Base-by-base conservation (phyloP, 2,329 filamentous ascomycete genomes). In the Thielaviopsis punctulata region DNA sequence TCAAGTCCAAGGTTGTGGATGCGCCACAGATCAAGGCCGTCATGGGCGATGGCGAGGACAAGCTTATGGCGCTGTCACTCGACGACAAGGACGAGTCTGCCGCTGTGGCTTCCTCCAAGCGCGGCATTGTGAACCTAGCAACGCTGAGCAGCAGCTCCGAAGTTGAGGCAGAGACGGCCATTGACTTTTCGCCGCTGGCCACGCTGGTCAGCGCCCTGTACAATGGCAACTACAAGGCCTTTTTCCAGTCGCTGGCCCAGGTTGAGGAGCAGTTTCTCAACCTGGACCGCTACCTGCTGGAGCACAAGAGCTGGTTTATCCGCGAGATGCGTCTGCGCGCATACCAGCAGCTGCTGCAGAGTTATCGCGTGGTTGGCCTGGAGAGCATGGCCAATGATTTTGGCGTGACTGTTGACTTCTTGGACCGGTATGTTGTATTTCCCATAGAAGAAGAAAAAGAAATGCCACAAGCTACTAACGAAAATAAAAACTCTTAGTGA, bases 1-100 rank as follows among this genome's bases (percentile, higher is more conserved):
- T 98, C 77, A 98, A 98, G 75, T 86, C 86, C 58, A 96, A 96
- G 73, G 92, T 98, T 23, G 90, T 98, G 41, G 92, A 98, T 66
- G 92, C 92, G 7, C 90, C 92, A 12, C 92, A 98, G 70, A 95
- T 98, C 70, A 94, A 92, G 70, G 92, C 92, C 36, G 93, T 98
- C 57, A 79, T 98, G 22, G 92, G 90, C 54, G 82, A 90, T 59
- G 82, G 82, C 22, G 85, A 93, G 60, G 89, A 95, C 63, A 90
- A 90, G 68, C 72, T 95, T 52, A 75, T 87, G 27, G 88, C 87
- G 0, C 72, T 95, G 21, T 80, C 82, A 25, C 88, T 89, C 18
- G 82, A 84, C 27, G 70, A 88, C 51, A 92, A 87, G 1, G 84
- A 80, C 23, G 86, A 94, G 58, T 84, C 86, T 61, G 81, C 85